These are phyloP conservation scores for Backusella australiensis DNA, from an alignment of 192 early-diverging fungal species.

Conservation along the genomic window DNA sequence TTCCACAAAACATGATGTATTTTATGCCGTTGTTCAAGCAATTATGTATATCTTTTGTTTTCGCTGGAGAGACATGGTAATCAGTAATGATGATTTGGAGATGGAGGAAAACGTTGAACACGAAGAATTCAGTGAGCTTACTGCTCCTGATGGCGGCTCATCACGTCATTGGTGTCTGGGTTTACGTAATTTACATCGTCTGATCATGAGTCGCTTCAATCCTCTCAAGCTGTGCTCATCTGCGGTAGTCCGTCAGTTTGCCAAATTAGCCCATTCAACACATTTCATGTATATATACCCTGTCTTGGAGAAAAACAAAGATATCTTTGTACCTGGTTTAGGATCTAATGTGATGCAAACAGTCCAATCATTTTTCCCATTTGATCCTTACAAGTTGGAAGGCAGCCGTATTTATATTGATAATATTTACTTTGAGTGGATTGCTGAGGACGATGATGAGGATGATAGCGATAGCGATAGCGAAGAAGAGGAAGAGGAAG, in stretches of 20 bases:
- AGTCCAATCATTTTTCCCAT: conserved; percentile 83
- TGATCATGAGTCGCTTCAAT: conserved; percentile 73
- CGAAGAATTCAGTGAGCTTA: conserved; percentile 5
- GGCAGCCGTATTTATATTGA: conserved; percentile 68
- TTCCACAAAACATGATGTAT: conserved; percentile 67
- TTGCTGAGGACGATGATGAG: conserved; percentile 53
- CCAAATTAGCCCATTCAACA: conserved; percentile 69
- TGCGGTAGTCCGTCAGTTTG: conserved; percentile 82
- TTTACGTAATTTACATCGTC: conserved; percentile 61
- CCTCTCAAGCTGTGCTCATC: conserved; percentile 80
- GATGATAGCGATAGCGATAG: conserved; percentile 45
- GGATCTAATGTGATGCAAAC: conserved; percentile 25
- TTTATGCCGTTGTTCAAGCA: conserved; percentile 85
- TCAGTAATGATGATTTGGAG: conserved; percentile 22
- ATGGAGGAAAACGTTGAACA: conserved; percentile 17
- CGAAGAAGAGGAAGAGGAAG: conserved; percentile 35
- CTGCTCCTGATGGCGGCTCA: conserved; percentile 9
- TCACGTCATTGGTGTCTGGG: conserved; percentile 58
- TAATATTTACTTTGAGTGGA: conserved; percentile 79
- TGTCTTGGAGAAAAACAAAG: conserved; percentile 65
- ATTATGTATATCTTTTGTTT: conserved; percentile 95
- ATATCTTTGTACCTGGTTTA: conserved; percentile 33
- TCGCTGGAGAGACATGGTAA: conserved; percentile 80
- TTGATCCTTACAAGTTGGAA: conserved; percentile 84
- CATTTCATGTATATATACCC: conserved; percentile 87